Conservation (phyloP, 257 asterid genomes). For the Galeopsis tetrahit region DNA sequence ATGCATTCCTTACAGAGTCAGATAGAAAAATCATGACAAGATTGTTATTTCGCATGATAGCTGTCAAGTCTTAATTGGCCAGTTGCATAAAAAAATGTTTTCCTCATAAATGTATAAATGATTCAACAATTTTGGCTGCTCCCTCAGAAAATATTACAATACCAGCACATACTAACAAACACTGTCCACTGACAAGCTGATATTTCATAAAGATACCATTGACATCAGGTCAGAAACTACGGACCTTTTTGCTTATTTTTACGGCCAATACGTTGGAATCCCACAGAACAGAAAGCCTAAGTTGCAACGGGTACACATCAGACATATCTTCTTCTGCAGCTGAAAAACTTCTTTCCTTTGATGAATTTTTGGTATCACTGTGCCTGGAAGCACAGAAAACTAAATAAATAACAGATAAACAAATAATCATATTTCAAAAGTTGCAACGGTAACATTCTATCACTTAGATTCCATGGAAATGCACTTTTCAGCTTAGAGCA, state of each 20-base stretch:
- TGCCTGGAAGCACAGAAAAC: conserved; percentile 61
- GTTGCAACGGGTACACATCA: conserved; percentile 89
- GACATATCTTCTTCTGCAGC: conserved; percentile 81
- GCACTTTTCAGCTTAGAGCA: conserved; percentile 24
- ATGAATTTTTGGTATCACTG: conserved; percentile 66
- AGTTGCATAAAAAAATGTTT: conserved; percentile 9
- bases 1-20: conserved; percentile 5
- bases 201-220: conserved; percentile 23
- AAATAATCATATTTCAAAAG: conserved; percentile 18
- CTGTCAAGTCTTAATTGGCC: conserved; percentile 26
- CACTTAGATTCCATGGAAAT: conserved; percentile 15
- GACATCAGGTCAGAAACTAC: conserved; percentile 33
- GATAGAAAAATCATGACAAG: background rate
- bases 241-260: conserved; percentile 89
- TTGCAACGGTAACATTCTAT: conserved; percentile 1
- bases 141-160: conserved; percentile 11
- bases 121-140: conserved; percentile 2
- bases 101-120: conserved; percentile 10
- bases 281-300: conserved; percentile 73
- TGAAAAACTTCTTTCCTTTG: conserved; percentile 61
- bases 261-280: conserved; percentile 71
- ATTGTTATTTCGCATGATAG: conserved; percentile 20
- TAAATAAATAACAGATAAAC: background rate
- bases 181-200: conserved; percentile 15
- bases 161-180: conserved; percentile 4